Conservation (phyloP, 345 rosid species). For the Balakata baccata region DNA sequence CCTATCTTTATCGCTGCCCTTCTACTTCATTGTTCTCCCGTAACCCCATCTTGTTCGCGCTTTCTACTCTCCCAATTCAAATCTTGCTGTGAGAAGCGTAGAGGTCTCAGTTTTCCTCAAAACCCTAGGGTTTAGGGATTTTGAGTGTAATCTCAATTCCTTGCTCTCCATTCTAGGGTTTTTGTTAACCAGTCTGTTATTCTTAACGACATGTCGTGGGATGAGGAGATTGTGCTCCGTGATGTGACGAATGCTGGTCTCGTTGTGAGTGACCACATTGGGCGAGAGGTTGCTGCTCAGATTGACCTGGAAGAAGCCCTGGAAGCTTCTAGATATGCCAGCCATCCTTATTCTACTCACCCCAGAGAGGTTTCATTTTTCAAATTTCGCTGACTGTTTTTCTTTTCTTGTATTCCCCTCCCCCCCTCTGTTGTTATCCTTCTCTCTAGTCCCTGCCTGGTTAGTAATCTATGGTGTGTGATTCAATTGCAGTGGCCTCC, state of each 20-base stretch:
- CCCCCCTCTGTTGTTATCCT: neutral
- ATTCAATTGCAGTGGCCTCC: constrained; percentile 88
- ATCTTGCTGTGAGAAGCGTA: neutral
- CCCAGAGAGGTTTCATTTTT: constrained; percentile 63
- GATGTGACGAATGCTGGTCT: constrained; percentile 83
- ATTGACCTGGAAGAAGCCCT: constrained; percentile 89
- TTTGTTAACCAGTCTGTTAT: neutral
- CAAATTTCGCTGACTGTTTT: neutral
- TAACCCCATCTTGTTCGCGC: neutral
- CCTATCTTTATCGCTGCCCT: too few species aligned
- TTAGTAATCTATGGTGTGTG: constrained; percentile 4
- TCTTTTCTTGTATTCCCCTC: neutral
- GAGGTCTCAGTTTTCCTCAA: neutral
- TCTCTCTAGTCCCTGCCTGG: neutral
- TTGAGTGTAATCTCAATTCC: neutral
- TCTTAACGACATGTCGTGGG: constrained; percentile 50
- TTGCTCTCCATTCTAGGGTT: neutral
- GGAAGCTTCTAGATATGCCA: constrained; percentile 87
- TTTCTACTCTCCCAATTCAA: neutral
- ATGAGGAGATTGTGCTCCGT: constrained; percentile 76
- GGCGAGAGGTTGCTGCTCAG: constrained; percentile 73
- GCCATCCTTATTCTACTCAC: constrained; percentile 85
- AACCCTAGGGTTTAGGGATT: constrained; percentile 14
- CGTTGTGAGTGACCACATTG: constrained; percentile 71
- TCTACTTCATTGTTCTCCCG: neutral